These are phyloP conservation scores for Fusarium mundagurra DNA, from an alignment of 2,329 filamentous ascomycete genomes.

Conservation along the genomic window DNA sequence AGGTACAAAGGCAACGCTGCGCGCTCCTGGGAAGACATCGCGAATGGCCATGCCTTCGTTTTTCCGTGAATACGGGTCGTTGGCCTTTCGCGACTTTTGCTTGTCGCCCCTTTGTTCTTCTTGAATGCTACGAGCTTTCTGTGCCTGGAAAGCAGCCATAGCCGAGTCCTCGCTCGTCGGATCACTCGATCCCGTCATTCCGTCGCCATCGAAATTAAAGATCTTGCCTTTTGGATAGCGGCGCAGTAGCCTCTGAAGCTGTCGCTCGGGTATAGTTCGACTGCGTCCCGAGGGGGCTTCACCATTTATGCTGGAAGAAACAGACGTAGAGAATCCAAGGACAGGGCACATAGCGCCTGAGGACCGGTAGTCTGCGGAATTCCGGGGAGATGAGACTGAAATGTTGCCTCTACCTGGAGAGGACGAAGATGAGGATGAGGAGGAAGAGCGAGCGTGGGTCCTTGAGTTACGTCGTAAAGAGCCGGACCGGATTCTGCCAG, in stretches of 20 bases:
- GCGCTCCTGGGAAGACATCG: slow-evolving; percentile 53
- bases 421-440: slow-evolving; percentile 17
- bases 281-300: slow-evolving; percentile 7
- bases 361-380: slow-evolving; percentile 39
- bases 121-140: not conserved
- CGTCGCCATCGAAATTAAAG: slow-evolving; percentile 56
- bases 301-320: slow-evolving; percentile 47
- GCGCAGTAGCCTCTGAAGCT: slow-evolving; percentile 27
- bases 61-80: slow-evolving; percentile 20
- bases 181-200: slow-evolving; percentile 47
- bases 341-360: slow-evolving; percentile 41
- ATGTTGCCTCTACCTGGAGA: not conserved
- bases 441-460: not conserved
- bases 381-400: slow-evolving; percentile 9
- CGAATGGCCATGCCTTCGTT: slow-evolving; percentile 42
- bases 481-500: slow-evolving; percentile 1
- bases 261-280: not conserved
- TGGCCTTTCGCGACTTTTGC: not conserved
- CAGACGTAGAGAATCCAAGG: slow-evolving; percentile 52
- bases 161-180: slow-evolving; percentile 42
- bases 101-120: not conserved
- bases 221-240: slow-evolving; percentile 58
- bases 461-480: not conserved
- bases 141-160: not conserved
- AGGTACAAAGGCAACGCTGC: slow-evolving; percentile 58